These are phyloP conservation scores for Potentilla sterilis DNA, from an alignment of 306 rosid genomes.

Conservation along the genomic window DNA sequence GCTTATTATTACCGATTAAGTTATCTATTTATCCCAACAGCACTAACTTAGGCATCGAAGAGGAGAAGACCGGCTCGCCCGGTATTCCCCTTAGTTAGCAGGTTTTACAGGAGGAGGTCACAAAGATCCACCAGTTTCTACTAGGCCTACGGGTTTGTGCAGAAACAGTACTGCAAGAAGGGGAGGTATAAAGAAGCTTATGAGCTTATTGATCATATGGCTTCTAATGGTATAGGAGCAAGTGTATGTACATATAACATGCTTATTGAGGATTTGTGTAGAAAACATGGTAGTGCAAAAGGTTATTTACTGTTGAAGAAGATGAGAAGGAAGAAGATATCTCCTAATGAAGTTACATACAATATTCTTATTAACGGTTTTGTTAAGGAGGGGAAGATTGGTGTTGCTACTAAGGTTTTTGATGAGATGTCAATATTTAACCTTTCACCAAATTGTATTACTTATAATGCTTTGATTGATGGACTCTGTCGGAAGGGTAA, in stretches of 20 bases:
- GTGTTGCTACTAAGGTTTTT: conserved; percentile 61
- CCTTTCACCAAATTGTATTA: conserved; percentile 48
- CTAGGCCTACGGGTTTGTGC: too few species aligned
- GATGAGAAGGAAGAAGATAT: conserved; percentile 63
- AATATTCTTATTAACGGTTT: conserved; percentile 70
- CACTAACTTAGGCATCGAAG: too few species aligned
- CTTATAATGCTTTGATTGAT: conserved; percentile 58
- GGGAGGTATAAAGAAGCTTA: conserved; percentile 56
- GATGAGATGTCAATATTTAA: conserved; percentile 50
- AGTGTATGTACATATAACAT: conserved; percentile 73
- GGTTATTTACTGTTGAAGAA: conserved; percentile 63
- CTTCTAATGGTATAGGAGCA: conserved; percentile 60
- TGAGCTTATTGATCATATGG: conserved; percentile 64
- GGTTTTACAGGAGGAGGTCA: too few species aligned
- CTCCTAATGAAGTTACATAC: conserved; percentile 61
- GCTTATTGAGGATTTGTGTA: conserved; percentile 64
- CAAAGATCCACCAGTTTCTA: too few species aligned
- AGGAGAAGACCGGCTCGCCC: too few species aligned
- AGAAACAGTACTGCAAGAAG: conserved; percentile 72
- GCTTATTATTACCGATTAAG: too few species aligned
- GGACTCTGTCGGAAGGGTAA: conserved; percentile 51
- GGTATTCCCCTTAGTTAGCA: too few species aligned
- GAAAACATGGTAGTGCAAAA: conserved; percentile 58
- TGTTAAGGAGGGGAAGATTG: conserved; percentile 72
- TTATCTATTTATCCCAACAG: too few species aligned